A percentile compares a stretch with the other conserved stretches of the same genome.
Evolutionary conservation across 768 basidiomycete genomes (phyloP).

Genomic region (Termitomyces sp.): DNA sequence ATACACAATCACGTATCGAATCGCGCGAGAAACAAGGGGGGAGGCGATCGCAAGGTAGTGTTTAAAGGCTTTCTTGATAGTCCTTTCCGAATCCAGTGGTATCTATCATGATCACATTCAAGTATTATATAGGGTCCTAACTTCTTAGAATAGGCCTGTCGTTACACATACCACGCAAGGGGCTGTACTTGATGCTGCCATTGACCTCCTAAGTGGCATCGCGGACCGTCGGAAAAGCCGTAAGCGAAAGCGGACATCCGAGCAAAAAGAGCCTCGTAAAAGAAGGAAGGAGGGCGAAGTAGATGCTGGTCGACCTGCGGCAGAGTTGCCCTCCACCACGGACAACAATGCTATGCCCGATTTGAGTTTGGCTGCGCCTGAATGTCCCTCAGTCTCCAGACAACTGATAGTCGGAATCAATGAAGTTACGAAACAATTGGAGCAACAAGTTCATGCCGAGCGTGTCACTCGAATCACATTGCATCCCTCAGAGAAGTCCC

Average conservation of each 20-base stretch:
- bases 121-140: slow-evolving; percentile 7
- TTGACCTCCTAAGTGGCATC: slow-evolving; percentile 46
- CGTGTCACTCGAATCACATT: slow-evolving; percentile 21
- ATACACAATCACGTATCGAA: slow-evolving; percentile 57
- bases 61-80: slow-evolving; percentile 63
- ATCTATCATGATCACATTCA: slow-evolving; percentile 8
- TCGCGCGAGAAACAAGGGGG: slow-evolving; percentile 44
- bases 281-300: slow-evolving; percentile 6
- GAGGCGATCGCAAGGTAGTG: slow-evolving; percentile 52
- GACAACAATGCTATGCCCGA: background rate
- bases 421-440: slow-evolving; percentile 69
- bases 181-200: slow-evolving; percentile 42
- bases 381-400: slow-evolving; percentile 33
- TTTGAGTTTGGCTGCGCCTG: background rate
- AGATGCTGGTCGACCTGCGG: background rate
- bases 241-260: slow-evolving; percentile 33
- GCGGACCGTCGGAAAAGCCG: slow-evolving; percentile 35
- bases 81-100: slow-evolving; percentile 72
- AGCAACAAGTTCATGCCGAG: slow-evolving; percentile 40
- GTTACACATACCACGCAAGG: slow-evolving; percentile 63
- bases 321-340: background rate
- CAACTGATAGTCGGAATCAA: slow-evolving; percentile 72
- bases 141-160: slow-evolving; percentile 44
- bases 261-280: slow-evolving; percentile 3
- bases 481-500: slow-evolving; percentile 6